A percentile compares a stretch with the other conserved stretches of the same genome.
Evolutionary conservation across 2,329 filamentous ascomycete genomes (phyloP).

Genomic region (Monilinia aucupariae): DNA sequence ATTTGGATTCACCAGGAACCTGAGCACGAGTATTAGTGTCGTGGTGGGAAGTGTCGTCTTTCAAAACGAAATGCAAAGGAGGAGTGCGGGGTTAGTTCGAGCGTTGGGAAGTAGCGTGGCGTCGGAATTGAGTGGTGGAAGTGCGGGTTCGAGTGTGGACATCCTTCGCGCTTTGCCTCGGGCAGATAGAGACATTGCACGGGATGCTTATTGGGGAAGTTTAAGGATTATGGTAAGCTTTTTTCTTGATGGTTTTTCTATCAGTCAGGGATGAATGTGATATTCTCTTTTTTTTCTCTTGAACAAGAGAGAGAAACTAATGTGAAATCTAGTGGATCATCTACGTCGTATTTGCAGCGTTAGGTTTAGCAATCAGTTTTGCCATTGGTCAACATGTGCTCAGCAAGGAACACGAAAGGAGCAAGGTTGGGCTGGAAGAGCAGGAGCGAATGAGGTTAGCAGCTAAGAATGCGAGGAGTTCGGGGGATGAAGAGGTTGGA

Average conservation of each 20-base stretch:
- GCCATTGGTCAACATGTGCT: conserved; percentile 43
- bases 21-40: conserved; percentile 42
- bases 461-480: conserved; percentile 21
- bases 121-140: conserved; percentile 26
- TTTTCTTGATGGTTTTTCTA: too few species aligned
- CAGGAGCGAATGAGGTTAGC: conserved; percentile 26
- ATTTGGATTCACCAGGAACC: conserved; percentile 49
- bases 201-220: conserved; percentile 25
- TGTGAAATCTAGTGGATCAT: conserved; percentile 28
- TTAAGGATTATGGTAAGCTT: conserved; percentile 29
- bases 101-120: conserved; percentile 28
- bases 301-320: background rate
- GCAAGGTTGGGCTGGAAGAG: conserved; percentile 41
- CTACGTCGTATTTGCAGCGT: conserved; percentile 30
- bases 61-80: conserved; percentile 41
- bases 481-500: conserved; percentile 3
- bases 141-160: conserved; percentile 30
- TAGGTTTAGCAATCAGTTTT: conserved; percentile 38
- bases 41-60: conserved; percentile 48
- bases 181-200: conserved; percentile 24
- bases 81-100: conserved; percentile 20
- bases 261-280: background rate
- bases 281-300: too few species aligned
- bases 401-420: conserved; percentile 47
- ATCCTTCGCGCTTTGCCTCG: conserved; percentile 26